phyloP scores from a whole-genome alignment of 805 yeast species.

The Sugiyamaella valdiviana region DNA sequence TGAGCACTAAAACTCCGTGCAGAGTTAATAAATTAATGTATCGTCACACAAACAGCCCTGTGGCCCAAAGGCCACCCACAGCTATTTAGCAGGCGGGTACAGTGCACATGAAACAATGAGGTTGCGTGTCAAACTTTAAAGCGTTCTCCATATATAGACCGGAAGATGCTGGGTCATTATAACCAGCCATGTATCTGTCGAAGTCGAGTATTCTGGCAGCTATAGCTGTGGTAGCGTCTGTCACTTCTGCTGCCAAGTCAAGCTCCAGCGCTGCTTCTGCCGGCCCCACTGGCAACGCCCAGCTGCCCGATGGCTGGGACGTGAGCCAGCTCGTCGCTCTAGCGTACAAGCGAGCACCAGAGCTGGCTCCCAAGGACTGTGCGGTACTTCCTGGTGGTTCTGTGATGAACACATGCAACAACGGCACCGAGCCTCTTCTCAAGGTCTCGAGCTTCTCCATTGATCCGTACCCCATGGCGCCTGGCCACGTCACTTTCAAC shows the following conservation, averaged over 20 bases:
- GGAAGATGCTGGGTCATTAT: background rate
- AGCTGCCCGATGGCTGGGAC: background rate
- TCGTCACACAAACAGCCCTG: too few species aligned
- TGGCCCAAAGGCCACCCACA: too few species aligned
- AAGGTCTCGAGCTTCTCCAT: constrained; percentile 21
- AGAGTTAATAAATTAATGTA: too few species aligned
- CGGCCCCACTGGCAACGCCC: background rate
- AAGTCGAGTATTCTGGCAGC: background rate
- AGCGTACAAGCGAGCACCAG: background rate
- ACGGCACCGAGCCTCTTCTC: constrained; percentile 23
- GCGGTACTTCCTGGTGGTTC: constrained; percentile 10
- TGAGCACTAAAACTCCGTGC: too few species aligned
- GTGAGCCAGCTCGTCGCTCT: background rate
- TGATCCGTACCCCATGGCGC: constrained; percentile 26
- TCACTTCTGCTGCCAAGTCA: background rate
- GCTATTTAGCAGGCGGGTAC: too few species aligned
- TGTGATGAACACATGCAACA: constrained; percentile 10
- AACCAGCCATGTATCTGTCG: background rate
- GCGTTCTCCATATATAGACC: background rate
- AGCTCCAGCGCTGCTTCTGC: background rate
- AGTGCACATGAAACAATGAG: too few species aligned
- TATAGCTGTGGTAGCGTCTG: background rate
- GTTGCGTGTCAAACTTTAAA: background rate
- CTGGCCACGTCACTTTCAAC: constrained; percentile 25
- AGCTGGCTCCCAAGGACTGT: constrained; percentile 9